phyloP scores from a whole-genome alignment of 2,329 filamentous ascomycete species.

The Clonostachys rosea region DNA sequence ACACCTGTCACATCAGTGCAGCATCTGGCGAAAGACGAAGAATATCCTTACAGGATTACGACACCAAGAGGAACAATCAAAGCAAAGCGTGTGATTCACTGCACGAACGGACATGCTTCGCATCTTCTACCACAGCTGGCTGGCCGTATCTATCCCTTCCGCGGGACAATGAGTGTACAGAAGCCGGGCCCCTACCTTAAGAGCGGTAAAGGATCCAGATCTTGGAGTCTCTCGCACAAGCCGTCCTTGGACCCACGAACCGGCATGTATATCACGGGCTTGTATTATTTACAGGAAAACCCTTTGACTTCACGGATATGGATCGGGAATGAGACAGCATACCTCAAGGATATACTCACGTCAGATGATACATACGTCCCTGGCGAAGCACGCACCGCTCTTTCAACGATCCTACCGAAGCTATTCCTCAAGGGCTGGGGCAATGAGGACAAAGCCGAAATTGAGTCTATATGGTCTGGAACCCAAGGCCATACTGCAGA shows the following conservation, averaged over 20 bases:
- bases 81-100: conserved; percentile 46
- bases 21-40: conserved; percentile 8
- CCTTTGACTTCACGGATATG: too few relatives aligned
- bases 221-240: too few relatives aligned
- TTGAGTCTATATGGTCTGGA: conserved; percentile 40
- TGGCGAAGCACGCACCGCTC: conserved; percentile 19
- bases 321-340: conserved; percentile 21
- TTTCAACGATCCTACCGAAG: conserved; percentile 27
- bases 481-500: conserved; percentile 39
- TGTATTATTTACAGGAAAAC: too few relatives aligned
- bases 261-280: too few relatives aligned
- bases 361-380: conserved; percentile 35
- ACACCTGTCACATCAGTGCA: conserved; percentile 16
- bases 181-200: conserved; percentile 18
- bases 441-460: conserved; percentile 8
- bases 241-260: too few relatives aligned
- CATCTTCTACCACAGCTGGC: conserved; percentile 43
- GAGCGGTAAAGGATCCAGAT: too few relatives aligned
- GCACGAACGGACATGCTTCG: conserved; percentile 46
- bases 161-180: conserved; percentile 44
- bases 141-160: conserved; percentile 33
- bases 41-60: conserved; percentile 31
- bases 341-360: conserved; percentile 29
- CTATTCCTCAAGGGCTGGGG: conserved; percentile 25
- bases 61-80: conserved; percentile 39